Evolutionary conservation across 805 yeast genomes (phyloP), one percentile per base, ranked within the genome.

Genomic region (Hanseniaspora hatyaiensis): DNA sequence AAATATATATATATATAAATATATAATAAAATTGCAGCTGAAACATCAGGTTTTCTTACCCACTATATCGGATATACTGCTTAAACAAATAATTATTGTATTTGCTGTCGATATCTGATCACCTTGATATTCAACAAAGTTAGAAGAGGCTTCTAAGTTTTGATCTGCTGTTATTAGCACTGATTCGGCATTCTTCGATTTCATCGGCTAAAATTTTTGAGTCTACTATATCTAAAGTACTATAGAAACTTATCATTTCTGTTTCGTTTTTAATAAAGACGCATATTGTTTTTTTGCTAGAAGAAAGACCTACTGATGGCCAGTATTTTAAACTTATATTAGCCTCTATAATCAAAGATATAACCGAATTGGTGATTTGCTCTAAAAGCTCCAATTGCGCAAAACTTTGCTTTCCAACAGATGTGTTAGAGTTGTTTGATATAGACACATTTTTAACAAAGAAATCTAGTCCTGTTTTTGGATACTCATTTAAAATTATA

Each of bases 401-500:
- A 46, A 61, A 62, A 18, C 52, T 38, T 15, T 58, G 51, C 28
- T 51, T 51, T 33, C 68, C 68, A 3, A 67, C 58, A n/a, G 54
- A 49, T 24, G 55, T 56, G 1, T 63, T 54, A 6, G 80, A 69
- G 12, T 13, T 23, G 29, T 45, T 39, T 6, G 44, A 28, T 13
- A 46, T 34, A 30, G 43, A 44, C 2, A 88, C 70, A 6, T 89
- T 66, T 33, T 80, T 75, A 5, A 92, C 67, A 52, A 79, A 80
- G 13, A 89, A 72, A 57, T 81, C 92, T 50, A 89, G 84, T 16
- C 88, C 78, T 2, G 95, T 83, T 62, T 89, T 89, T 4, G 97
- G 96, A 61, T 92, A 92, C 52, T 79, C 78, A 12, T 74, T 74
- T 29, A 85, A 65, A 48, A 65, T 59, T 40, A 69, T 58, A 31